A percentile compares a stretch with the other conserved stretches of the same genome.
These are phyloP conservation scores for Pedinophyceae sp. DNA, from an alignment of 139 green algal genomes.

Conservation along the genomic window DNA sequence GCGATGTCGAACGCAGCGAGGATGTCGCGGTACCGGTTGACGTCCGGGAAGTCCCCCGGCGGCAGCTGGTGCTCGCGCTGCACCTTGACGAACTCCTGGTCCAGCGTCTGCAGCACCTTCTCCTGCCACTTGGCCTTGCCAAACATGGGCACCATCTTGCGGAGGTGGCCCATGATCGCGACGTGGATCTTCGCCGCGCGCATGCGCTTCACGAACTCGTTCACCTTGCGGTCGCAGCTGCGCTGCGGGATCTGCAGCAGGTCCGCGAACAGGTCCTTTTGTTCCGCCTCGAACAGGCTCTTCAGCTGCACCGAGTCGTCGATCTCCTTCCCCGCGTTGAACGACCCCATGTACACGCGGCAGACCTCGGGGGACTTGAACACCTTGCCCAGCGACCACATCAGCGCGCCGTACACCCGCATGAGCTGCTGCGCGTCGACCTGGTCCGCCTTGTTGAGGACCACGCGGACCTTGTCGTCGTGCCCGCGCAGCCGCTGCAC, in stretches of 20 bases:
- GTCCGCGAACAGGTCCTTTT: conserved; percentile 75
- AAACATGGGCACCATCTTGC: conserved; percentile 78
- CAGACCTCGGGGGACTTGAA: conserved; percentile 79
- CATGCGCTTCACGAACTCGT: conserved; percentile 97
- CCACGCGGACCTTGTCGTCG: conserved; percentile 88
- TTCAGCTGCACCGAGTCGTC: conserved; percentile 53
- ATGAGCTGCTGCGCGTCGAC: conserved; percentile 90
- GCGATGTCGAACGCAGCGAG: not conserved
- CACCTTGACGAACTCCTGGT: conserved; percentile 55
- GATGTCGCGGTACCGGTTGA: not conserved
- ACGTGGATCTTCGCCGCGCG: conserved; percentile 79
- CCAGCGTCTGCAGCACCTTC: conserved; percentile 41
- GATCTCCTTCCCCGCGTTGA: conserved; percentile 48
- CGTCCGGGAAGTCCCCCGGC: conserved; percentile 24
- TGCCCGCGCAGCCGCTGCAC: conserved; percentile 33
- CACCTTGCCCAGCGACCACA: conserved; percentile 93
- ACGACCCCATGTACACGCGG: conserved; percentile 86
- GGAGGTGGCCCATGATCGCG: conserved; percentile 67
- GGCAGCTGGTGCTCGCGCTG: conserved; percentile 78
- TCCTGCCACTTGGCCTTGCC: conserved; percentile 60
- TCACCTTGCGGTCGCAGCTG: conserved; percentile 64
- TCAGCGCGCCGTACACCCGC: conserved; percentile 96
- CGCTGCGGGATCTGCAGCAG: conserved; percentile 77
- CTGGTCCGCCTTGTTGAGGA: conserved; percentile 94
- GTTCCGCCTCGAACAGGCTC: conserved; percentile 80